These are phyloP conservation scores for Chrysochromulina parva DNA, from an alignment of 78 protist genomes.

Conservation along the genomic window DNA sequence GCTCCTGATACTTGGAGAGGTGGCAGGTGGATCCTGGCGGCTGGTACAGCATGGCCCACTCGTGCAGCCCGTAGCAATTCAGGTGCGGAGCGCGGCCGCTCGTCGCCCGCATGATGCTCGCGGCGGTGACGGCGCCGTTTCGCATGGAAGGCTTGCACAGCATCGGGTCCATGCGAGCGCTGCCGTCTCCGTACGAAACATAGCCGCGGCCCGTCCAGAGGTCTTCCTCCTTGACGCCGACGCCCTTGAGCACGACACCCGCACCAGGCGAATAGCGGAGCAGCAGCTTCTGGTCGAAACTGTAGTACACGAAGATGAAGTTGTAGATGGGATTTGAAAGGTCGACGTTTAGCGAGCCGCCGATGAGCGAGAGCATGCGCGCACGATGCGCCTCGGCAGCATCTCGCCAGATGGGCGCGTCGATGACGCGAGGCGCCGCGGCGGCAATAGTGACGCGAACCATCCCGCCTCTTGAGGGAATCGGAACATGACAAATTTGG, in stretches of 20 bases:
- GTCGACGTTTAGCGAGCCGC: not conserved
- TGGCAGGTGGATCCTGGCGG: not conserved
- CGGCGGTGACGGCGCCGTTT: not conserved
- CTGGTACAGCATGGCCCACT: slow-evolving; percentile 45
- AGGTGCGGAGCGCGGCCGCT: not conserved
- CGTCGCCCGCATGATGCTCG: not conserved
- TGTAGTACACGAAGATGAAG: slow-evolving; percentile 32
- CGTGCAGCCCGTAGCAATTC: slow-evolving; percentile 17
- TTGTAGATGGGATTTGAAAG: not conserved
- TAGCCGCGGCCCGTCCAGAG: not conserved
- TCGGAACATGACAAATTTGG: too few species aligned
- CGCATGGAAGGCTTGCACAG: not conserved
- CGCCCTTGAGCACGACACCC: not conserved
- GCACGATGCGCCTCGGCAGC: not conserved
- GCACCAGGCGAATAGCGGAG: not conserved
- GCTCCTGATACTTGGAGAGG: not conserved
- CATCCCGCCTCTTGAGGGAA: too few species aligned
- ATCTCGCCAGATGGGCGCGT: not conserved
- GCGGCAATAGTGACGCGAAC: too few species aligned
- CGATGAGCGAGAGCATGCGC: not conserved
- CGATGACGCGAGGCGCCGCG: too few species aligned
- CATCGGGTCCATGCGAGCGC: not conserved
- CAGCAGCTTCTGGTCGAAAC: not conserved
- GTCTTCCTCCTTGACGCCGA: not conserved
- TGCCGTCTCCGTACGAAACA: not conserved